Evolutionary conservation across 1,284 basidiomycete genomes (phyloP), one percentile per base, ranked within the genome.

Genomic region (Ceratobasidium sp.): DNA sequence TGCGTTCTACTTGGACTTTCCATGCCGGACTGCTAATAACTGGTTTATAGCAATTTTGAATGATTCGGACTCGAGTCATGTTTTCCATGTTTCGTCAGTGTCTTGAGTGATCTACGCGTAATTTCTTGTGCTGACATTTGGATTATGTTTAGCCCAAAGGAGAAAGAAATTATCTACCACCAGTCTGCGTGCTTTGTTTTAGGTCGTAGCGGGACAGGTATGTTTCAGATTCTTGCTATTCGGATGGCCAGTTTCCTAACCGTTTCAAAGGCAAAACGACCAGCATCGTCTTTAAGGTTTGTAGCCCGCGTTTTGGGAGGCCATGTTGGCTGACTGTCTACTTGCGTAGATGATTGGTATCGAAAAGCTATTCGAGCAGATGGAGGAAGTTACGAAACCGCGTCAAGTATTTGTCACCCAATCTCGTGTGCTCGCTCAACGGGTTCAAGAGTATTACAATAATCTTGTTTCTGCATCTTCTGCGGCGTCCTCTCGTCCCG

Each of bases 321-420:
- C 11, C 16, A 24, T 37, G 19, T 51, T 51, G 7, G 22, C 41
- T 72, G 14, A 46, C 14, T 1, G 1, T 48, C 27, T 9, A 14
- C 27, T 37, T 37, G 22, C 37, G 4, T 37, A 90, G 81, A 92
- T 92, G 86, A 82, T 92, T 3, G 85, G 87, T 4, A 86, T 91
- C 7, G 88, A 92, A 77, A 83, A 49, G 29, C 43, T 72, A 37
- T 72, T 61, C 22, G 56, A 72, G 16, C 24, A 53, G n/a, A 61
- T 61, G 63, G 27, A 31, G n/a, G 56, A 74, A 41, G 78, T 83
- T 37, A 78, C 80, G 7, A 84, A 84, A 73, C 87, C 88, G 0
- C 85, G 89, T 22, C 91, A 92, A 78, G 81, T 92, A 1, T 92
- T 92, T 77, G 88, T 93, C 0, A 92, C 91, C 0, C 88, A 91